A percentile compares a stretch with the other conserved stretches of the same genome.
Evolutionary conservation across 306 rosid genomes (phyloP).

Genomic region (Lablab purpureus): DNA sequence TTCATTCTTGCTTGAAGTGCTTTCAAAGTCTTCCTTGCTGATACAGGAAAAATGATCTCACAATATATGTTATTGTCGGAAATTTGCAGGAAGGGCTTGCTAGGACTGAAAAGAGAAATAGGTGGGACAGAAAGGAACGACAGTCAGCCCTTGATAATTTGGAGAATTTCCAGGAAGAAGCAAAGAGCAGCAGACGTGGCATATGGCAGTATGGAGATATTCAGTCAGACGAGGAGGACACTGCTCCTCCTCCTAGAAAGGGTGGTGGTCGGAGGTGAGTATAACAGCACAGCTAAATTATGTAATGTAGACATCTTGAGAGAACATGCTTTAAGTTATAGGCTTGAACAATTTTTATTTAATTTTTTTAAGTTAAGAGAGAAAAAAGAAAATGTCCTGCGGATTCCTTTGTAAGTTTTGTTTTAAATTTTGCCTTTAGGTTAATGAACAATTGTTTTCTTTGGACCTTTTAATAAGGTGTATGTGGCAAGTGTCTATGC

Average conservation of each 20-base stretch:
- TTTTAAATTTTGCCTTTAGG: constrained; percentile 52
- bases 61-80: constrained; percentile 21
- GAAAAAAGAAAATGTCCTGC: constrained; percentile 53
- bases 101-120: constrained; percentile 75
- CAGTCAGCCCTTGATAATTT: constrained; percentile 72
- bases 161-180: constrained; percentile 86
- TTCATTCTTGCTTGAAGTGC: constrained; percentile 27
- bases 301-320: constrained; percentile 49
- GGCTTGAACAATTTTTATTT: constrained; percentile 48
- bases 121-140: constrained; percentile 78
- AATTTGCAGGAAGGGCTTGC: constrained; percentile 92
- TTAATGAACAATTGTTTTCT: constrained; percentile 56
- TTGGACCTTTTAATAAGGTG: constrained; percentile 61
- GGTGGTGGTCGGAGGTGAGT: constrained; percentile 65
- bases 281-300: constrained; percentile 38
- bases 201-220: constrained; percentile 96
- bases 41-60: background rate
- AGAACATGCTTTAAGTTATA: constrained; percentile 53
- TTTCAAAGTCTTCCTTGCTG: constrained; percentile 20
- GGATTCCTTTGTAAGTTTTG: constrained; percentile 59
- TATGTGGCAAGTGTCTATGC: constrained; percentile 50
- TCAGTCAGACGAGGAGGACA: constrained; percentile 89
- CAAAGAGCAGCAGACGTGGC: constrained; percentile 71
- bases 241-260: constrained; percentile 72
- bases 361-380: constrained; percentile 48